Conservation (phyloP, 2,329 filamentous ascomycete species). For the Fusarium xylarioides region DNA sequence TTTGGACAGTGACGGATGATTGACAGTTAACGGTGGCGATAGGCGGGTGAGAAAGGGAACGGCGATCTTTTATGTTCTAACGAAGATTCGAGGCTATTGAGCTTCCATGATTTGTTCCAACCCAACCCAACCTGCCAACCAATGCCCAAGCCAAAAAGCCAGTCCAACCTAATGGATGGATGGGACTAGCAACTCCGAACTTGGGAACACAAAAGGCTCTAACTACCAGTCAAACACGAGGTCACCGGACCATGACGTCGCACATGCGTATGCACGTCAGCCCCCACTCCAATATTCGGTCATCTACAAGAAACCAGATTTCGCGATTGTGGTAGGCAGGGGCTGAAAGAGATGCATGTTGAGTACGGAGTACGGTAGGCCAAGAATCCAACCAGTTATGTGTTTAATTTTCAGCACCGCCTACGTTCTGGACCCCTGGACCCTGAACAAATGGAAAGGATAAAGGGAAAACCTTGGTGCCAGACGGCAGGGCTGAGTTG, state of each 20-base stretch:
- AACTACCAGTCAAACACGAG: slow-evolving; percentile 7
- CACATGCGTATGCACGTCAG: slow-evolving; percentile 41
- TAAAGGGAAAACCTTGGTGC: background rate
- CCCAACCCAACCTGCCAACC: slow-evolving; percentile 5
- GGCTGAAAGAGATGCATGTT: background rate
- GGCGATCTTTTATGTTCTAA: slow-evolving; percentile 38
- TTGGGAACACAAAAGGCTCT: slow-evolving; percentile 11
- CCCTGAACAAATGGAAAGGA: slow-evolving; percentile 18
- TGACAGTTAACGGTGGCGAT: slow-evolving; percentile 17
- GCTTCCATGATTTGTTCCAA: slow-evolving; percentile 26
- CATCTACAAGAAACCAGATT: slow-evolving; percentile 39
- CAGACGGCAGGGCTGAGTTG: slow-evolving; percentile 33
- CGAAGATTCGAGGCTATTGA: slow-evolving; percentile 3
- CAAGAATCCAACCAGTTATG: slow-evolving; percentile 18
- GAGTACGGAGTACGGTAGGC: background rate
- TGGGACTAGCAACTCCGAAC: background rate
- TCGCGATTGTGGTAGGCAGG: slow-evolving; percentile 18
- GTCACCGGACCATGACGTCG: slow-evolving; percentile 39
- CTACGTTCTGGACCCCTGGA: slow-evolving; percentile 32
- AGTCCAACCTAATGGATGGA: slow-evolving; percentile 5
- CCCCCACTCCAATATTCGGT: slow-evolving; percentile 18
- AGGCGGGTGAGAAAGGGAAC: background rate
- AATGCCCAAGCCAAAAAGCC: slow-evolving; percentile 25
- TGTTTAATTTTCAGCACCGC: background rate
- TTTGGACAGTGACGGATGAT: background rate